A percentile compares a stretch with the other conserved stretches of the same genome.
These are phyloP conservation scores for Porpolomopsis calyptriformis DNA, from an alignment of 768 basidiomycete species.

Conservation along the genomic window DNA sequence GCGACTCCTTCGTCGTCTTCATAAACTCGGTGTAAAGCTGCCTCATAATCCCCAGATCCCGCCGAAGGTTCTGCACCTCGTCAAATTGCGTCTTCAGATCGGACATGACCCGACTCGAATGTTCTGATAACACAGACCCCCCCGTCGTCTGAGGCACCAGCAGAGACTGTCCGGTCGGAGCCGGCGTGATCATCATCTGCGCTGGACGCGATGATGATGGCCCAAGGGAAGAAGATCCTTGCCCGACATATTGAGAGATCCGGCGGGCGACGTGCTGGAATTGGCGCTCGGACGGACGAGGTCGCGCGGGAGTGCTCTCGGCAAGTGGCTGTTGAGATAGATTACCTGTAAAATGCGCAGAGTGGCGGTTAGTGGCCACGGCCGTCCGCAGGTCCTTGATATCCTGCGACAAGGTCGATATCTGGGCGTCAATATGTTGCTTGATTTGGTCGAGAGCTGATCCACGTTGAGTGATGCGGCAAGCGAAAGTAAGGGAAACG, in stretches of 20 bases:
- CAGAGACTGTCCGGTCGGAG: conserved; percentile 59
- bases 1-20: conserved; percentile 79
- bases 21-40: conserved; percentile 94
- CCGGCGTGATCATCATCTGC: conserved; percentile 44
- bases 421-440: conserved; percentile 92
- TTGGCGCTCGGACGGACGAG: conserved; percentile 65
- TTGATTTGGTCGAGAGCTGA: conserved; percentile 96
- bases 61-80: conserved; percentile 86
- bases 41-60: conserved; percentile 87
- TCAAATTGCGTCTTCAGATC: conserved; percentile 91
- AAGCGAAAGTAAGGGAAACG: conserved; percentile 27
- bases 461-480: conserved; percentile 8
- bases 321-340: conserved; percentile 46
- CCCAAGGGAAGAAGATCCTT: conserved; percentile 22
- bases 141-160: conserved; percentile 69
- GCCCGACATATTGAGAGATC: conserved; percentile 59
- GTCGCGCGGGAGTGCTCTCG: conserved; percentile 54
- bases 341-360: conserved; percentile 36
- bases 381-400: conserved; percentile 76
- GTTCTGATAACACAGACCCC: conserved; percentile 61
- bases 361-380: conserved; percentile 47
- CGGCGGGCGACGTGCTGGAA: conserved; percentile 65
- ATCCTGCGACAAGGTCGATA: conserved; percentile 74
- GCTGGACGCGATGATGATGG: conserved; percentile 23
- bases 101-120: conserved; percentile 59